These are phyloP conservation scores for Fonsecaea nubica DNA, from an alignment of 2,329 filamentous ascomycete genomes.

Conservation along the genomic window DNA sequence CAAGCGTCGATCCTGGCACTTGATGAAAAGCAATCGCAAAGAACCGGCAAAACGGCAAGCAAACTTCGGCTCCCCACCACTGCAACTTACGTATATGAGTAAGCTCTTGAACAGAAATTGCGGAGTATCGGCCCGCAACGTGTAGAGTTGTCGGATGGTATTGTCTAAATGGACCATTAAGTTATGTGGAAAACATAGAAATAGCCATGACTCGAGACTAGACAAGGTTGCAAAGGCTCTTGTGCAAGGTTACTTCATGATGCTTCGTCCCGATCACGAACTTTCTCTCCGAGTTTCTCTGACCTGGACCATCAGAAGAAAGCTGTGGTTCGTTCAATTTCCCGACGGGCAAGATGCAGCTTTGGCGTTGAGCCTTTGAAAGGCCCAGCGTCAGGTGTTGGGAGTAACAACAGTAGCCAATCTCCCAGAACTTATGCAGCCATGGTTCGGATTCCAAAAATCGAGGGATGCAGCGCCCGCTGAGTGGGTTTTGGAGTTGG, in stretches of 20 bases:
- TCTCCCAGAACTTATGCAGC: background rate
- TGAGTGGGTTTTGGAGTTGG: background rate
- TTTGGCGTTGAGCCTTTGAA: background rate
- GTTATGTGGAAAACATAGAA: background rate
- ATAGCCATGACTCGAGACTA: background rate
- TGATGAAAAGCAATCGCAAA: background rate
- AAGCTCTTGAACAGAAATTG: background rate
- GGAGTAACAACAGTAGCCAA: background rate
- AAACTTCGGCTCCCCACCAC: constrained; percentile 5
- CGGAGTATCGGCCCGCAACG: background rate
- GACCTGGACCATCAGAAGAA: background rate
- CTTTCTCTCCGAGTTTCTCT: background rate
- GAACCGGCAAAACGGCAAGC: background rate
- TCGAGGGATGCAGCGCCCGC: background rate
- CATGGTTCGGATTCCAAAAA: background rate
- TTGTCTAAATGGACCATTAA: background rate
- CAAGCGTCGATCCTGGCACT: background rate
- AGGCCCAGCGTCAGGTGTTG: background rate
- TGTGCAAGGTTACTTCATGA: background rate
- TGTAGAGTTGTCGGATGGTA: background rate
- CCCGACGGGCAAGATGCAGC: background rate
- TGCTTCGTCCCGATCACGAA: background rate
- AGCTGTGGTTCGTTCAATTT: background rate
- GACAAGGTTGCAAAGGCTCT: background rate
- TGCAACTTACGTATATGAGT: background rate